Evolutionary conservation across 148 eudicot species (phyloP).

Genomic region (Vaccinium myrtillus): DNA sequence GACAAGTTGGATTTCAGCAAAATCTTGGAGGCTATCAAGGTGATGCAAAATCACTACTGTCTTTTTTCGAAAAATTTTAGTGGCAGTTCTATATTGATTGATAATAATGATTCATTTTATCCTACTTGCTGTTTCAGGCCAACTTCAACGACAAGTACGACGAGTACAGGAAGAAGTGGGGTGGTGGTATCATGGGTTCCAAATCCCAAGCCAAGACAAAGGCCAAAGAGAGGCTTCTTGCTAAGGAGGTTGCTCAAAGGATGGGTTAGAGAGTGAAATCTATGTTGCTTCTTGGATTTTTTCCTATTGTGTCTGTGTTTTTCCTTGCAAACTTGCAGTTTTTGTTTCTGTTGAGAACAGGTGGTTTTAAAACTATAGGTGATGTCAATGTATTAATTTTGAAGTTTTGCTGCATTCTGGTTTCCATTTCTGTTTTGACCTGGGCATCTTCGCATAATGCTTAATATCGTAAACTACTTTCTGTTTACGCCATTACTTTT

Average conservation of each 20-base stretch:
- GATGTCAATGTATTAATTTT: neutral
- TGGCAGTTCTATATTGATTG: too few species aligned
- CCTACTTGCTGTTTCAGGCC: conserved; percentile 43
- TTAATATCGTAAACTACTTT: neutral
- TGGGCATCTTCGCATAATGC: neutral
- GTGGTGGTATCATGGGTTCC: conserved; percentile 93
- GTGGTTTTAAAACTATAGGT: neutral
- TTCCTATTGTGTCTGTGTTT: neutral
- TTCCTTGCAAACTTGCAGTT: neutral
- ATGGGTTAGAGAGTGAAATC: conserved; percentile 28
- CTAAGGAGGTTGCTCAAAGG: conserved; percentile 92
- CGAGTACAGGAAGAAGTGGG: conserved; percentile 93
- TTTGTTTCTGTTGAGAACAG: neutral
- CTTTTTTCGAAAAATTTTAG: neutral
- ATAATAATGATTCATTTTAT: neutral
- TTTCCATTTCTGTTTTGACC: neutral
- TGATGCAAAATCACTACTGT: conserved; percentile 9
- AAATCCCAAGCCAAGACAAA: conserved; percentile 90
- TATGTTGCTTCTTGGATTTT: neutral
- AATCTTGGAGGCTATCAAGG: conserved; percentile 90
- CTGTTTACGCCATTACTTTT: too few species aligned
- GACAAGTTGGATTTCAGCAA: conserved; percentile 88
- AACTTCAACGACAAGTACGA: conserved; percentile 94
- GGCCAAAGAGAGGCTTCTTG: conserved; percentile 80
- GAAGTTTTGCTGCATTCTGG: neutral